Conservation (phyloP, 106 monocot species). For the Phalaenopsis aphrodite region DNA sequence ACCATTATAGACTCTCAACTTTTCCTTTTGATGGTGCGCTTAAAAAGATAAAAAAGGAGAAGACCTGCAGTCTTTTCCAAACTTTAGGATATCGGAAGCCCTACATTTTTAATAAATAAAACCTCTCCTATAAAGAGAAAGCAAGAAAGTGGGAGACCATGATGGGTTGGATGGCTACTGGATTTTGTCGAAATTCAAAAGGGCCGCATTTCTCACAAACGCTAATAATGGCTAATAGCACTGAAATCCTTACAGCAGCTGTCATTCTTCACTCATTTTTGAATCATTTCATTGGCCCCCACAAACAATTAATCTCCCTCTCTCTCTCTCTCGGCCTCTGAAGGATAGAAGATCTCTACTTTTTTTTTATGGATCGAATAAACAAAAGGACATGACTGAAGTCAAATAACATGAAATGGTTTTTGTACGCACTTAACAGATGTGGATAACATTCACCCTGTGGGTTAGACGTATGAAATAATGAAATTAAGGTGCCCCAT, state of each 20-base stretch:
- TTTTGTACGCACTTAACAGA: too few species aligned
- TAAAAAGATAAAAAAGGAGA: neutral
- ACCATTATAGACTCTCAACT: neutral
- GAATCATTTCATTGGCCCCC: constrained; percentile 5
- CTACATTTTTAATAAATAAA: neutral
- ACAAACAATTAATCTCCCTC: neutral
- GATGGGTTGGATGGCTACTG: neutral
- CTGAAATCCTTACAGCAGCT: neutral
- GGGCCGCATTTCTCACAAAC: neutral
- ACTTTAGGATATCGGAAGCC: neutral
- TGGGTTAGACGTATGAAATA: neutral
- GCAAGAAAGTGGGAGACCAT: neutral
- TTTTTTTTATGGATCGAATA: constrained; percentile 3
- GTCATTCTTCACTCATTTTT: neutral
- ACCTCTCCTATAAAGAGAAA: neutral
- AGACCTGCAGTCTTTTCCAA: constrained; percentile 9
- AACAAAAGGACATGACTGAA: neutral
- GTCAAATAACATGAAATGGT: neutral
- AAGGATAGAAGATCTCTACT: neutral
- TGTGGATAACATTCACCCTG: too few species aligned
- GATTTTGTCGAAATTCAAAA: neutral
- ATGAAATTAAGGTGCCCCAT: neutral
- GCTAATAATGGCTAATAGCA: neutral
- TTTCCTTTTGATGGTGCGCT: neutral
- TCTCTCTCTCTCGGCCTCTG: neutral